These are phyloP conservation scores for Alternaria sp. DNA, from an alignment of 2,329 filamentous ascomycete species.

Conservation along the genomic window DNA sequence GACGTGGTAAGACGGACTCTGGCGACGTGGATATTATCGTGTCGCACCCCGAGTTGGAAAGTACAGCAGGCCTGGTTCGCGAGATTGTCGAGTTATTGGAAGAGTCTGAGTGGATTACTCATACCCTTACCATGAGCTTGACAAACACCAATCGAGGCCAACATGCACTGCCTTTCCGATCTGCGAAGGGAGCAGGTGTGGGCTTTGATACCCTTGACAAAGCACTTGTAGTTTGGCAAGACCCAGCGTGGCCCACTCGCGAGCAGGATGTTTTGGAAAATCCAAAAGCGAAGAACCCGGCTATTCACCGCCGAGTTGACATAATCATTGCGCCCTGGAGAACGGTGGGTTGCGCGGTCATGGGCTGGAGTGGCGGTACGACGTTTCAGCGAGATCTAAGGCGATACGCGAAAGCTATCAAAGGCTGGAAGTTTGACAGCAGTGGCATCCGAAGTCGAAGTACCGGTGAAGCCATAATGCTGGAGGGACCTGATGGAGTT, in stretches of 20 bases:
- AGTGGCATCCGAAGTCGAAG: conserved; percentile 77
- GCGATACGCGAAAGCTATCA: conserved; percentile 76
- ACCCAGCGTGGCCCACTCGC: conserved; percentile 61
- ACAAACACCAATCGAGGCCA: conserved; percentile 78
- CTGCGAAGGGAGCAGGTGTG: conserved; percentile 53
- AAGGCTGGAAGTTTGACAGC: conserved; percentile 86
- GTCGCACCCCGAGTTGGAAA: conserved; percentile 74
- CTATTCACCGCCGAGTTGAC: conserved; percentile 84
- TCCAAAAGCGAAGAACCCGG: conserved; percentile 67
- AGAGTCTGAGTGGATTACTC: conserved; percentile 74
- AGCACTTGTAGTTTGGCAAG: conserved; percentile 90
- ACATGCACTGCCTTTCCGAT: conserved; percentile 64
- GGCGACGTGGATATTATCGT: conserved; percentile 90
- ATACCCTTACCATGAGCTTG: conserved; percentile 76
- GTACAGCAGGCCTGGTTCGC: conserved; percentile 74
- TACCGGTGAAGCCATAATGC: conserved; percentile 75
- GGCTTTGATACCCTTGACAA: conserved; percentile 93
- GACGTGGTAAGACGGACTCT: conserved; percentile 75
- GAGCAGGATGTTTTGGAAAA: conserved; percentile 47
- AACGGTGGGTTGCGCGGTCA: conserved; percentile 84
- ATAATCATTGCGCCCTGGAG: conserved; percentile 91
- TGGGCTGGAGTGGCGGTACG: conserved; percentile 88
- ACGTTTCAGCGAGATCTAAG: conserved; percentile 90
- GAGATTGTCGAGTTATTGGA: conserved; percentile 78
- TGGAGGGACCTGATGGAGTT: conserved; percentile 62